Percentiles rank a stretch among this genome's conserved stretches.
Conservation (phyloP, 306 rosid species). For the Biancaea sappan region DNA sequence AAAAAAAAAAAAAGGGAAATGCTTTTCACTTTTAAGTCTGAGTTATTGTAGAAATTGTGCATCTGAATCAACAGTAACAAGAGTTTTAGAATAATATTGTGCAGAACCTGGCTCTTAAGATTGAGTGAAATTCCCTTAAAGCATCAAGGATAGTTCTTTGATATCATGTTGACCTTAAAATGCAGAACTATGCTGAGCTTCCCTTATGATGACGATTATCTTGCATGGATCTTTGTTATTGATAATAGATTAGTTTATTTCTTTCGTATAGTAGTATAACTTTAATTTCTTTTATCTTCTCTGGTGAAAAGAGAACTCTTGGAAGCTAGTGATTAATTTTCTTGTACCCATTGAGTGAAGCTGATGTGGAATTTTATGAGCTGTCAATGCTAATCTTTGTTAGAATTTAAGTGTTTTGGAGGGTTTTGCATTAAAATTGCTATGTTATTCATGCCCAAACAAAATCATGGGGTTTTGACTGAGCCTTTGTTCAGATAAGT, state of each 20-base stretch:
- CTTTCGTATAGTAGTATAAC: background rate
- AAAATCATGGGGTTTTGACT: too few relatives aligned
- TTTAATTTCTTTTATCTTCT: background rate
- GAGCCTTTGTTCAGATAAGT: background rate
- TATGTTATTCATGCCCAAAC: background rate
- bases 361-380: background rate
- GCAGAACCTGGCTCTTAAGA: background rate
- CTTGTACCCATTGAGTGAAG: background rate
- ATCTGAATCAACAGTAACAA: background rate
- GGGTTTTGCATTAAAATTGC: background rate
- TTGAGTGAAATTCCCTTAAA: slow-evolving; percentile 2
- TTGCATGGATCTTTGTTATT: background rate
- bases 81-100: background rate
- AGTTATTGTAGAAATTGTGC: background rate
- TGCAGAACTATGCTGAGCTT: slow-evolving; percentile 1
- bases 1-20: background rate
- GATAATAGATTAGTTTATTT: background rate
- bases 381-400: background rate
- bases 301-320: background rate
- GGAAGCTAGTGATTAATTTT: background rate
- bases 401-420: background rate
- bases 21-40: background rate
- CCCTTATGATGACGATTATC: background rate
- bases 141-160: background rate
- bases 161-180: slow-evolving; percentile 9